These are phyloP conservation scores for Eragrostis tef DNA, from an alignment of 202 grass and related monocot genomes.

Conservation along the genomic window DNA sequence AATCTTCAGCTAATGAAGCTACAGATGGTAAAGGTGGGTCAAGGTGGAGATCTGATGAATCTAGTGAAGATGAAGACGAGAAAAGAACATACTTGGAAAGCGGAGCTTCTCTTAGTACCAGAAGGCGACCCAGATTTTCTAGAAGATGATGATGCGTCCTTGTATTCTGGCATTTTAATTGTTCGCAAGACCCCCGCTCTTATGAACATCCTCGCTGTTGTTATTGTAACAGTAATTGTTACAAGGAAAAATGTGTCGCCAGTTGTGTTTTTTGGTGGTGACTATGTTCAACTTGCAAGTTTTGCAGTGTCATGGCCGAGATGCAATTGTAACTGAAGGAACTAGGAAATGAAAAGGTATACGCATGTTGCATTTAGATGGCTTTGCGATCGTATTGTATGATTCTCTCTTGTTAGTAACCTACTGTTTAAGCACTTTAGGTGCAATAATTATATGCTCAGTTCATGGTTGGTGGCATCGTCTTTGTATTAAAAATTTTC, in stretches of 20 bases:
- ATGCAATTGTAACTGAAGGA: slow-evolving; percentile 9
- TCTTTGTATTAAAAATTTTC: neutral
- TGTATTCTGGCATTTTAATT: neutral
- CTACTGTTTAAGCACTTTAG: neutral
- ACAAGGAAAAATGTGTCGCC: neutral
- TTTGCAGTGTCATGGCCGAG: neutral
- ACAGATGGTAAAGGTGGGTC: slow-evolving; percentile 47
- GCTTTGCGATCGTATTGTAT: neutral
- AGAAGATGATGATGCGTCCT: slow-evolving; percentile 58
- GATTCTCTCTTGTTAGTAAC: neutral
- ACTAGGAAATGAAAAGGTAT: neutral
- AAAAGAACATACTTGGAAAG: slow-evolving; percentile 28
- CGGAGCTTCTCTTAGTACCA: slow-evolving; percentile 46
- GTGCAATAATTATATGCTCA: neutral
- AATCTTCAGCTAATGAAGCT: slow-evolving; percentile 35
- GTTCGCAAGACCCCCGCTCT: neutral
- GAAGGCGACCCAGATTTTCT: slow-evolving; percentile 52
- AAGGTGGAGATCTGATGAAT: slow-evolving; percentile 83
- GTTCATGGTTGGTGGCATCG: neutral
- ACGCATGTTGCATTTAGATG: neutral
- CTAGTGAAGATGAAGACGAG: slow-evolving; percentile 70
- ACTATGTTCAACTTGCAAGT: neutral
- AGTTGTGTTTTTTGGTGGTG: neutral
- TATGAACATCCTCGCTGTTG: too few relatives aligned
- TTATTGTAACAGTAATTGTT: neutral